These are phyloP conservation scores for Magnusiomyces clavatus DNA, from an alignment of 1,139 yeast genomes.

Conservation along the genomic window DNA sequence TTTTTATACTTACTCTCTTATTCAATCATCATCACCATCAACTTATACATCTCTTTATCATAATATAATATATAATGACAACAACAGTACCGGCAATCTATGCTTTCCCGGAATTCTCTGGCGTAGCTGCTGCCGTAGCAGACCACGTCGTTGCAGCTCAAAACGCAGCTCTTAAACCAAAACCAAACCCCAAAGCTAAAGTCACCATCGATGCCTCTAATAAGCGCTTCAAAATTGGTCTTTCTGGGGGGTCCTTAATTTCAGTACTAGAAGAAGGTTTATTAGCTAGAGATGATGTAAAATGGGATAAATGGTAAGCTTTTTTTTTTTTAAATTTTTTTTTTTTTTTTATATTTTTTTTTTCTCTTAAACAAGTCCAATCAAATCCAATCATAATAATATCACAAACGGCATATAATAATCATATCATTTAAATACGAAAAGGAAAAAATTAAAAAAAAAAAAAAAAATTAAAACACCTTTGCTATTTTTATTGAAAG, in stretches of 20 bases:
- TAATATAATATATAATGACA: conserved; percentile 47
- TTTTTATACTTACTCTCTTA: too few species aligned
- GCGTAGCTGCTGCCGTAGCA: conserved; percentile 93
- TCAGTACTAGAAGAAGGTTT: conserved; percentile 82
- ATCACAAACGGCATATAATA: not conserved
- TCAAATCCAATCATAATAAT: not conserved
- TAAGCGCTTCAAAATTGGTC: conserved; percentile 73
- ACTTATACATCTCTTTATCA: too few species aligned
- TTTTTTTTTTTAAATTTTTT: not conserved
- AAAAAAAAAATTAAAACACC: not conserved
- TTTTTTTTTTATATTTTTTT: not conserved
- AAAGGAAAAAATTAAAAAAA: too few species aligned
- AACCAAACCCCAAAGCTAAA: conserved; percentile 11
- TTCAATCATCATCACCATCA: too few species aligned
- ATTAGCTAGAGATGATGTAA: conserved; percentile 61
- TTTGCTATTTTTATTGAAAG: too few species aligned
- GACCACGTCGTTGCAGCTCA: conserved; percentile 87
- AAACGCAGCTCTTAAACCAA: conserved; percentile 45
- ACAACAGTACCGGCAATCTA: conserved; percentile 88
- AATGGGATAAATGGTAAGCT: conserved; percentile 77
- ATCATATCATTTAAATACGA: too few species aligned
- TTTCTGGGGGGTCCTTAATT: conserved; percentile 87
- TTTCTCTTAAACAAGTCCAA: not conserved
- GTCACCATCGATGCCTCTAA: conserved; percentile 6
- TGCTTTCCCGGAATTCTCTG: conserved; percentile 81